These are phyloP conservation scores for Syzygium grande DNA, from an alignment of 345 rosid species.

Conservation along the genomic window DNA sequence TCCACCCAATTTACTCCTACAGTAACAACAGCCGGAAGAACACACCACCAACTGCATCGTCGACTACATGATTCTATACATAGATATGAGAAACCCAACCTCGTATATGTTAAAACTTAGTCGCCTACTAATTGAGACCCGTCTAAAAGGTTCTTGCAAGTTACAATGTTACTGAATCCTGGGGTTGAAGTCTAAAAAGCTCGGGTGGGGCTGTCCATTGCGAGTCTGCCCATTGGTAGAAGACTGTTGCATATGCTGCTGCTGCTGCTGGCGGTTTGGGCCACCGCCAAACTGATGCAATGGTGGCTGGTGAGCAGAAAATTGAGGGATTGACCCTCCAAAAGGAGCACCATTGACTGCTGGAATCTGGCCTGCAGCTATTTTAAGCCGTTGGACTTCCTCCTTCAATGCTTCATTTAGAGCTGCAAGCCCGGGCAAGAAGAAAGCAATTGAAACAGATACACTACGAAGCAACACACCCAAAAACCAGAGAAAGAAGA, in stretches of 20 bases:
- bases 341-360: constrained; percentile 51
- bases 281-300: constrained; percentile 35
- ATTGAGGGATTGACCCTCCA: constrained; percentile 35
- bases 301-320: constrained; percentile 34
- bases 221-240: constrained; percentile 32
- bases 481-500: not conserved
- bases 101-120: not conserved
- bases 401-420: constrained; percentile 70
- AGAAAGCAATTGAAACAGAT: not conserved
- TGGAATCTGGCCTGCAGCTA: constrained; percentile 63
- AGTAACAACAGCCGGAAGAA: not conserved
- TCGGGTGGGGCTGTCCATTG: constrained; percentile 34
- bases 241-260: constrained; percentile 27
- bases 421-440: constrained; percentile 35
- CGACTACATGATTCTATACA: not conserved
- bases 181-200: constrained; percentile 39
- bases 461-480: not conserved
- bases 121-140: not conserved
- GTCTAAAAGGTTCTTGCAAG: not conserved
- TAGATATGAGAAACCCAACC: not conserved
- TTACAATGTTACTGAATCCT: constrained; percentile 17
- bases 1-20: not conserved
- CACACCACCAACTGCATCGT: not conserved
- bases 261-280: constrained; percentile 38
- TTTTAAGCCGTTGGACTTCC: constrained; percentile 88